phyloP scores from a whole-genome alignment of 371 early-diverging fungal genomes.

The Rhizopus stolonifer region DNA sequence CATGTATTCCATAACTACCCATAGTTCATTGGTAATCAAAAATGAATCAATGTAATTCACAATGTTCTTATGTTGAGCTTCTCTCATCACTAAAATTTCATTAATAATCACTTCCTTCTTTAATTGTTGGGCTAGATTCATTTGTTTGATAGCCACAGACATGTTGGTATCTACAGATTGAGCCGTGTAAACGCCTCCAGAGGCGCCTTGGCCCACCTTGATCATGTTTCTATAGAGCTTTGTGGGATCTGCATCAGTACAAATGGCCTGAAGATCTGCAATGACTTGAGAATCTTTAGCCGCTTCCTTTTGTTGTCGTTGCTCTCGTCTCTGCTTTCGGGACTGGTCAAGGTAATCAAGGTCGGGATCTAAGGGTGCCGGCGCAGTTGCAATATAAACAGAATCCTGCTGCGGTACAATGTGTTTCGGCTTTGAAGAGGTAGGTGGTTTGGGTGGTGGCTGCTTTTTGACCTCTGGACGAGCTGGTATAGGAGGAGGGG shows the following conservation, averaged over 20 bases:
- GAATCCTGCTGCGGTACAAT: conserved; percentile 1
- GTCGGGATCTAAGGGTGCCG: conserved; percentile 43
- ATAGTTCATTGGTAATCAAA: conserved; percentile 72
- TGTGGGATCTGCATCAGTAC: conserved; percentile 88
- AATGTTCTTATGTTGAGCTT: conserved; percentile 77
- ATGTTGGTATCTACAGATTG: conserved; percentile 59
- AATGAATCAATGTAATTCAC: conserved; percentile 88
- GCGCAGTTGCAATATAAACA: conserved; percentile 27
- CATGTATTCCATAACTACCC: conserved; percentile 93
- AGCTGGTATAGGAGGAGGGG: conserved; percentile 37
- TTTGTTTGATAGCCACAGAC: conserved; percentile 86
- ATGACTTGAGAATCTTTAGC: conserved; percentile 69
- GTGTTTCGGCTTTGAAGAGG: conserved; percentile 25
- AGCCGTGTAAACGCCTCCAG: conserved; percentile 72
- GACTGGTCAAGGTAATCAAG: conserved; percentile 25
- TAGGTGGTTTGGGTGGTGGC: conserved; percentile 39
- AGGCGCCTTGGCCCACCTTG: conserved; percentile 74
- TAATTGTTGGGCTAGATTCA: conserved; percentile 85
- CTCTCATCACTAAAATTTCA: conserved; percentile 84
- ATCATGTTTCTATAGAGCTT: conserved; percentile 54
- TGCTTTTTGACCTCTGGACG: conserved; percentile 31
- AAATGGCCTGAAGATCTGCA: conserved; percentile 79
- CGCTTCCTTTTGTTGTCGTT: conserved; percentile 25
- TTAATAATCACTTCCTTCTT: conserved; percentile 90
- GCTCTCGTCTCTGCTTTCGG: conserved; percentile 24